A percentile compares a stretch with the other conserved stretches of the same genome.
Conservation (phyloP, 495 filamentous ascomycete genomes). For the Xylona heveae region DNA sequence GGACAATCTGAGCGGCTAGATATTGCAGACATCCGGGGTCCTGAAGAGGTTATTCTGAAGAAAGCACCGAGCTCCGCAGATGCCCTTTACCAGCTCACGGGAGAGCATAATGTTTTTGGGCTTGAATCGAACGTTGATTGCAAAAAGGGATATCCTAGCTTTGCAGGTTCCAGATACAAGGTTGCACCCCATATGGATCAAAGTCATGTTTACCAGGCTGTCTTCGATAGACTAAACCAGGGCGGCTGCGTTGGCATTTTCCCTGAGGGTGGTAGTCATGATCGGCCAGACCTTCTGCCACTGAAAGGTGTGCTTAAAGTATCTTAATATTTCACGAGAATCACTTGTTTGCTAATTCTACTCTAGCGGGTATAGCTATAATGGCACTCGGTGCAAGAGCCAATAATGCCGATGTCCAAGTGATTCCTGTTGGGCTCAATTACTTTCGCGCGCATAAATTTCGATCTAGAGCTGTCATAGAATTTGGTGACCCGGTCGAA, state of each 20-base stretch:
- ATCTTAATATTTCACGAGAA: too few relatives aligned
- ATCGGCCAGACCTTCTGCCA: slow-evolving; percentile 21
- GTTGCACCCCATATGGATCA: slow-evolving; percentile 21
- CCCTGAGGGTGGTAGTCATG: slow-evolving; percentile 23
- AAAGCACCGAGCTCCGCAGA: neutral
- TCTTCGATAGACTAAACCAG: slow-evolving; percentile 13
- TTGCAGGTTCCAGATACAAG: slow-evolving; percentile 9
- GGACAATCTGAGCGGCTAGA: neutral
- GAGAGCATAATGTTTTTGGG: slow-evolving; percentile 8
- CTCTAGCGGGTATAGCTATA: neutral
- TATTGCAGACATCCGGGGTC: neutral
- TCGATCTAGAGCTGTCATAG: neutral
- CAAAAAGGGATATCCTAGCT: slow-evolving; percentile 11
- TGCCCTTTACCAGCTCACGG: neutral
- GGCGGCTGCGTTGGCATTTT: slow-evolving; percentile 23
- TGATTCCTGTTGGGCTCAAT: neutral
- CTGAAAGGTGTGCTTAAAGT: too few relatives aligned
- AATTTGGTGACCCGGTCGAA: neutral
- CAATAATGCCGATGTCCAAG: neutral
- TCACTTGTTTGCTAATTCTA: too few relatives aligned
- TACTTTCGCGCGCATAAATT: neutral
- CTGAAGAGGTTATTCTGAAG: neutral
- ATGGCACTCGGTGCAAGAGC: neutral
- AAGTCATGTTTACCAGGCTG: slow-evolving; percentile 18
- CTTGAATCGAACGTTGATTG: too few relatives aligned